A percentile compares a stretch with the other conserved stretches of the same genome.
Evolutionary conservation across 164 flowering plant genomes (phyloP).

Genomic region (Pachysandra terminalis): DNA sequence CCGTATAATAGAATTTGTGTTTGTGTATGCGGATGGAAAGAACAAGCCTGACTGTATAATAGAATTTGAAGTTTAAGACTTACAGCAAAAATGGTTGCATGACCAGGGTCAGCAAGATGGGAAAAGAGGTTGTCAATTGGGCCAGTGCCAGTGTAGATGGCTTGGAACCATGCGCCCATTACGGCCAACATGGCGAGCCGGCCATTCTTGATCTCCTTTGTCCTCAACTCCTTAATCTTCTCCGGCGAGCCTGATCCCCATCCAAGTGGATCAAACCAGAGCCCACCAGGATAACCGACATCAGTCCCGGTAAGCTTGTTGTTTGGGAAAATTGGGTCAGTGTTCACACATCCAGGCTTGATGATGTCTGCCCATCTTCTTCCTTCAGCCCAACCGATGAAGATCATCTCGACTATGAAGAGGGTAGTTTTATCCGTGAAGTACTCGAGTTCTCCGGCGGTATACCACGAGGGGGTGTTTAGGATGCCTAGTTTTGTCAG

Average conservation of each 20-base stretch:
- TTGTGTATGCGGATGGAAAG: too few relatives aligned
- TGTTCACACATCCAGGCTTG: constrained; percentile 92
- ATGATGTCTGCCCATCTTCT: constrained; percentile 61
- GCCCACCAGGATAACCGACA: constrained; percentile 97
- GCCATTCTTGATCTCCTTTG: constrained; percentile 96
- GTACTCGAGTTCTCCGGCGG: constrained; percentile 87
- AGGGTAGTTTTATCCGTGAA: constrained; percentile 97
- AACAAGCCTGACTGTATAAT: too few relatives aligned
- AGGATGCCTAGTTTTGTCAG: constrained; percentile 86
- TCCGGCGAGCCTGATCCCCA: constrained; percentile 83
- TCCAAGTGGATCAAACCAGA: constrained; percentile 96
- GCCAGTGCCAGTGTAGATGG: constrained; percentile 85
- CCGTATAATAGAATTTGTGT: too few relatives aligned
- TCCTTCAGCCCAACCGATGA: constrained; percentile 83
- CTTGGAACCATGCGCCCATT: constrained; percentile 98
- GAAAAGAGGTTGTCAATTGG: constrained; percentile 97
- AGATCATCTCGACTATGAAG: constrained; percentile 75
- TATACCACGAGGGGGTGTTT: constrained; percentile 99
- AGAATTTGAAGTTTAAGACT: constrained; percentile 23
- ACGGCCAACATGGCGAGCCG: constrained; percentile 97
- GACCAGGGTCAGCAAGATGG: constrained; percentile 98
- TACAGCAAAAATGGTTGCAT: constrained; percentile 87
- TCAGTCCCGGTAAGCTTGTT: constrained; percentile 98
- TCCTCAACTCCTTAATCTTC: constrained; percentile 85
- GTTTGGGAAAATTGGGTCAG: constrained; percentile 96